phyloP scores from a whole-genome alignment of 2,329 filamentous ascomycete species.

The Fusarium guadeloupense region DNA sequence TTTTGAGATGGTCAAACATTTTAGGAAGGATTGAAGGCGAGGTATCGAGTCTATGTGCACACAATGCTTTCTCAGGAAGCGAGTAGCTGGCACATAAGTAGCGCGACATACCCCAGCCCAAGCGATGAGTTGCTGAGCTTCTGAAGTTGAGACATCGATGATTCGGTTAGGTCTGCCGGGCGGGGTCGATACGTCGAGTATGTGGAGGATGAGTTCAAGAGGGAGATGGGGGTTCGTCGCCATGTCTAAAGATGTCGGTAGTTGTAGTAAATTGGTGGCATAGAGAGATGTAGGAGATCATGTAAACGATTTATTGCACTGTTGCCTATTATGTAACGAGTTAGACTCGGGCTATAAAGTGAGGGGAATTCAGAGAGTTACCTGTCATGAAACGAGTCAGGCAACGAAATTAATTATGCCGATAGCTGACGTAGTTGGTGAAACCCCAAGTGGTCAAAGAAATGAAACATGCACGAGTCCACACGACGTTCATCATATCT shows the following conservation, averaged over 20 bases:
- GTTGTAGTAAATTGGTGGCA: too few relatives aligned
- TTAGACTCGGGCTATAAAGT: too few relatives aligned
- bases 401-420: too few relatives aligned
- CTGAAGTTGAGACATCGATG: conserved; percentile 1
- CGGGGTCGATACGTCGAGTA: conserved; percentile 16
- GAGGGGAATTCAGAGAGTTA: too few relatives aligned
- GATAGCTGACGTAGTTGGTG: too few relatives aligned
- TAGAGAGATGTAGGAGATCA: too few relatives aligned
- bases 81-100: conserved; percentile 8
- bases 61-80: conserved; percentile 22
- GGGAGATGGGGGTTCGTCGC: conserved; percentile 3
- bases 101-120: conserved; percentile 28
- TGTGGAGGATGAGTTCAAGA: conserved; percentile 23
- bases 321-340: too few relatives aligned
- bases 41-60: conserved; percentile 5
- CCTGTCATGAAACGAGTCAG: too few relatives aligned
- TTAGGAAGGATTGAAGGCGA: conserved; percentile 7
- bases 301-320: too few relatives aligned
- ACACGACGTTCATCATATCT: too few relatives aligned
- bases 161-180: conserved; percentile 11
- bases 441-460: too few relatives aligned
- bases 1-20: background rate
- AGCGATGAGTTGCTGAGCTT: conserved; percentile 18
- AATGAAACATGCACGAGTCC: too few relatives aligned
- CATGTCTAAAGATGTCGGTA: background rate